A percentile compares a stretch with the other conserved stretches of the same genome.
Conservation (phyloP, 768 basidiomycete species). For the Hirschioporus abietinus region DNA sequence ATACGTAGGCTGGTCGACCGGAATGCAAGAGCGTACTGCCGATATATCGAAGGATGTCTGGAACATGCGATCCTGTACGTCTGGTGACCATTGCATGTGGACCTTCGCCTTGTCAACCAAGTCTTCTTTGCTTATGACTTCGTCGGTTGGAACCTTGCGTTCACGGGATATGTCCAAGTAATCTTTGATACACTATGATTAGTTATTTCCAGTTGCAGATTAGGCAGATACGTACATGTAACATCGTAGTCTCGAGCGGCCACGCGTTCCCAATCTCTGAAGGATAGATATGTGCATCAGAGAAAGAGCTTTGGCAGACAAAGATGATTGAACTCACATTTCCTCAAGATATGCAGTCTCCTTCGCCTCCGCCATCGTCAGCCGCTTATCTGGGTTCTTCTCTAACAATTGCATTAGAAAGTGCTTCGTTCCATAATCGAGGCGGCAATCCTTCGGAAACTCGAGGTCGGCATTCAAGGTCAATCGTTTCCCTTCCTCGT, state of each 20-base stretch:
- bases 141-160: background rate
- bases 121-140: background rate
- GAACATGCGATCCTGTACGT: background rate
- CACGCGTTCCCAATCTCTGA: background rate
- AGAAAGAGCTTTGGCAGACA: background rate
- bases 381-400: background rate
- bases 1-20: background rate
- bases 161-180: background rate
- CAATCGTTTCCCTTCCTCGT: background rate
- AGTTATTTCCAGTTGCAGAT: background rate
- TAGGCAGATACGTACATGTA: background rate
- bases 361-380: slow-evolving; percentile 1
- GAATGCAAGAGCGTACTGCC: background rate
- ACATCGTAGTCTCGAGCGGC: background rate
- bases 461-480: background rate
- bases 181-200: background rate
- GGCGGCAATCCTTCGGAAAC: background rate
- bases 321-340: background rate
- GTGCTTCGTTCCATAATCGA: background rate
- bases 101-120: background rate
- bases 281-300: background rate
- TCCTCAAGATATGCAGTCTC: slow-evolving; percentile 1
- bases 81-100: background rate
- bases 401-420: background rate
- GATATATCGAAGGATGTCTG: background rate